Evolutionary conservation across 1,284 basidiomycete genomes (phyloP), one percentile per base, ranked within the genome.

Genomic region (Puccinia hordei): DNA sequence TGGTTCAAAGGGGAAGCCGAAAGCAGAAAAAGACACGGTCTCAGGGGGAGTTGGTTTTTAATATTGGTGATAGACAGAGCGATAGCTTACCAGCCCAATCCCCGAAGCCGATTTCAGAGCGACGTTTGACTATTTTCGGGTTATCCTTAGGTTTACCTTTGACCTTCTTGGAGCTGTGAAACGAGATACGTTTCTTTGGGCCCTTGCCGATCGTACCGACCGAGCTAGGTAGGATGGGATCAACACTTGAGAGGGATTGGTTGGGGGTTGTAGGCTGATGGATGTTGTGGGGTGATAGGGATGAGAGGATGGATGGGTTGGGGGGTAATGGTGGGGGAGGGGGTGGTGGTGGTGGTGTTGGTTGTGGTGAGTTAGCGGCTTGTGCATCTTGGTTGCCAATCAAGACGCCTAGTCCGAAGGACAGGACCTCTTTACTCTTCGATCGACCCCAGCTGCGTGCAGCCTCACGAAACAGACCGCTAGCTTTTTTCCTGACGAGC

Each of bases 391-490:
- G 44, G 27, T 59, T 79, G 22, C 51, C 51, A 24, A 79, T 69
- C 15, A 79, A 41, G 41, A 68, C 76, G 57, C 76, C 76, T 49
- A 79, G 49, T 24, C 76, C 76, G 22, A 71, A 66, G 27, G 66
- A n/a, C 10, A 79, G 57, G 51, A 79, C 76, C 53, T 79, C 76
- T 72, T 79, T 79, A 15, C 51, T 57, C 53, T 79, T 79, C 27
- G 76, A 79, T n/a, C 76, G 65, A 35, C 76, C 76, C 76, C 76
- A 79, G 69, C 63, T 69, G 33, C 76, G 65, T 59, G 76, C 76
- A 27, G 76, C 76, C 38, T 79, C 66, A 79, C 68, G 68, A 61
- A 79, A 72, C 46, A 79, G 53, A 72, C 76, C 76, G 38, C 76
- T 79, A 35, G 76, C 76, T 61, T 79, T 79, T 35, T 79, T 79